These are phyloP conservation scores for Myxozyma vanderwaltii DNA, from an alignment of 805 yeast species.

Conservation along the genomic window DNA sequence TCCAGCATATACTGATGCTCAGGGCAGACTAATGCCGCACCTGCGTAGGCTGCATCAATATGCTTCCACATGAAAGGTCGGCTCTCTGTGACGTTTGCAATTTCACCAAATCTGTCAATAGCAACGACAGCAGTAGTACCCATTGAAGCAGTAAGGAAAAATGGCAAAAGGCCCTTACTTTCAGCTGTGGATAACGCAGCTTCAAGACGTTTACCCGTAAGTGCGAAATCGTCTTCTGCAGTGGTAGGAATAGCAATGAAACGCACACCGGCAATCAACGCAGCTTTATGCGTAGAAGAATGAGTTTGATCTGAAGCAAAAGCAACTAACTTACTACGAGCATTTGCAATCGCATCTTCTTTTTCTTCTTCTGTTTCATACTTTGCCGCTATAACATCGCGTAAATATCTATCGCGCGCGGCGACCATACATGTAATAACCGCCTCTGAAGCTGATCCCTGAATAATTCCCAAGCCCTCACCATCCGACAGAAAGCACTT, in stretches of 20 bases:
- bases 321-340: conserved; percentile 35
- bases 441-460: conserved; percentile 37
- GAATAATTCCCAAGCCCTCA: conserved; percentile 37
- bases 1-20: conserved; percentile 28
- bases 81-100: conserved; percentile 19
- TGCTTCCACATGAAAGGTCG: conserved; percentile 33
- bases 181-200: conserved; percentile 26
- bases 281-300: conserved; percentile 36
- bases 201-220: conserved; percentile 24
- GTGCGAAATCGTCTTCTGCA: conserved; percentile 30
- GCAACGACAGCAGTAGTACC: conserved; percentile 37
- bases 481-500: conserved; percentile 30
- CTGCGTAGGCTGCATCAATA: conserved; percentile 36
- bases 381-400: conserved; percentile 29
- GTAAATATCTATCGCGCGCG: conserved; percentile 35
- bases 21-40: conserved; percentile 35
- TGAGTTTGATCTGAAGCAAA: conserved; percentile 35
- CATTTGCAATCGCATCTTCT: conserved; percentile 29
- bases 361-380: conserved; percentile 26
- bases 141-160: conserved; percentile 34
- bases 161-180: conserved; percentile 31
- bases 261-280: conserved; percentile 35
- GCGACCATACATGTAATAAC: conserved; percentile 35
- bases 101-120: conserved; percentile 31
- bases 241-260: conserved; percentile 27